Conservation (phyloP, 345 rosid species). For the Dipteronia sinensis region DNA sequence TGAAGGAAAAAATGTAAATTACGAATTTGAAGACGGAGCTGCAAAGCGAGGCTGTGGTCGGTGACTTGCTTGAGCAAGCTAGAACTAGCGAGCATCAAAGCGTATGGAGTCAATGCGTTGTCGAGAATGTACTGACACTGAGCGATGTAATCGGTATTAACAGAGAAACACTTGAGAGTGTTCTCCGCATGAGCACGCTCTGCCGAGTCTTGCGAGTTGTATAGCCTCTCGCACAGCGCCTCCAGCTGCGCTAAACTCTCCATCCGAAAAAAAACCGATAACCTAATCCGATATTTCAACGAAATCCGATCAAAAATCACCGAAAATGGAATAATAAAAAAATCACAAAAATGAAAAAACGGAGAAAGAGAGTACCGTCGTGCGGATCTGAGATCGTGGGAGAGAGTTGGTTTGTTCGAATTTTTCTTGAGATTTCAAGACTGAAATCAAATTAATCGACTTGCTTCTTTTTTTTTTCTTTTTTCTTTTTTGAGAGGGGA, state of each 20-base stretch:
- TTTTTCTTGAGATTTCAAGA: background rate
- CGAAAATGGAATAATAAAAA: background rate
- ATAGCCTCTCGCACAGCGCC: conserved; percentile 93
- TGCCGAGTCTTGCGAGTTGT: conserved; percentile 89
- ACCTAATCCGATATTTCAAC: background rate
- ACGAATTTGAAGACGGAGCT: conserved; percentile 94
- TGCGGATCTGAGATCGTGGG: background rate
- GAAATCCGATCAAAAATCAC: background rate
- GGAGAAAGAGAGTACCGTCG: background rate
- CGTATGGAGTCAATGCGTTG: conserved; percentile 91
- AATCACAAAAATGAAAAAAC: background rate
- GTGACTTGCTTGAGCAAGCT: conserved; percentile 96
- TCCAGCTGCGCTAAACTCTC: conserved; percentile 98
- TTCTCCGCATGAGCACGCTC: conserved; percentile 95
- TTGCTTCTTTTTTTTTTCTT: background rate
- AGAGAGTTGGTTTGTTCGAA: background rate
- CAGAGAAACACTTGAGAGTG: conserved; percentile 87
- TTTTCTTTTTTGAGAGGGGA: background rate
- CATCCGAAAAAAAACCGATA: conserved; percentile 38
- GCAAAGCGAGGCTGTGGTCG: conserved; percentile 81
- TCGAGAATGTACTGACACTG: conserved; percentile 98
- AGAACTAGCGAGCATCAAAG: conserved; percentile 99
- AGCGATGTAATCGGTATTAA: conserved; percentile 84
- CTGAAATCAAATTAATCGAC: background rate
- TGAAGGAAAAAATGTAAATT: conserved; percentile 23